Evolutionary conservation across 2,329 filamentous ascomycete species (phyloP).

Genomic region (Phaeoacremonium minimum): DNA sequence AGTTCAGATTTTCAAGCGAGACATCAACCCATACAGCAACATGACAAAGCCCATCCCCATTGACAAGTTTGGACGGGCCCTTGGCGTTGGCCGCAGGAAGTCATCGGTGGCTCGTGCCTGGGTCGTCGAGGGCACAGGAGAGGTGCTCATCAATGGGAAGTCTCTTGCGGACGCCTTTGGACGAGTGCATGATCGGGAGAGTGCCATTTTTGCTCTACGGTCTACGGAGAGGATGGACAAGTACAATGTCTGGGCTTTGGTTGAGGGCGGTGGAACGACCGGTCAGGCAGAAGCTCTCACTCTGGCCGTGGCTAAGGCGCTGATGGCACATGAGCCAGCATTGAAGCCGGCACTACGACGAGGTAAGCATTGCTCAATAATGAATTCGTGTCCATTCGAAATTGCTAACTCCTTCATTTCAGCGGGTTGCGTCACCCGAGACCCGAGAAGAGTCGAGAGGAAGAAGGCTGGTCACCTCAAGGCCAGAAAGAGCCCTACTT

Average conservation of each 20-base stretch:
- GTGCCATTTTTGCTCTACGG: constrained; percentile 86
- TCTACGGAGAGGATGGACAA: constrained; percentile 82
- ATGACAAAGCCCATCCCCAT: constrained; percentile 59
- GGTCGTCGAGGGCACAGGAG: constrained; percentile 88
- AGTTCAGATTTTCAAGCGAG: constrained; percentile 67
- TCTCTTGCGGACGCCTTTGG: constrained; percentile 77
- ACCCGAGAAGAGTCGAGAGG: constrained; percentile 88
- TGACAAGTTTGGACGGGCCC: constrained; percentile 73
- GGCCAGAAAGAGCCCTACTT: constrained; percentile 95
- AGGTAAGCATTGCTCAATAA: constrained; percentile 61
- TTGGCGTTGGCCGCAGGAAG: constrained; percentile 84
- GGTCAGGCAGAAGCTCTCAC: constrained; percentile 95
- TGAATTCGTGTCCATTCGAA: neutral
- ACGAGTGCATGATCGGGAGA: constrained; percentile 89
- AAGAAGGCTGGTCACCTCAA: constrained; percentile 97
- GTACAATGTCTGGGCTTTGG: constrained; percentile 91
- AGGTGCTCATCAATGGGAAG: constrained; percentile 87
- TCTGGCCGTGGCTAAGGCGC: constrained; percentile 79
- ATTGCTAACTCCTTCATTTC: constrained; percentile 16
- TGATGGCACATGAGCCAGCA: constrained; percentile 86
- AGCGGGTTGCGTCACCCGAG: constrained; percentile 92
- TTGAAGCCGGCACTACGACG: constrained; percentile 82
- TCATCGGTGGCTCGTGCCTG: constrained; percentile 78
- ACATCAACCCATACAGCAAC: constrained; percentile 67
- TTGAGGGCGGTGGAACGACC: constrained; percentile 83